Evolutionary conservation across 1,284 basidiomycete genomes (phyloP).

Genomic region (Violaceomyces palustris): DNA sequence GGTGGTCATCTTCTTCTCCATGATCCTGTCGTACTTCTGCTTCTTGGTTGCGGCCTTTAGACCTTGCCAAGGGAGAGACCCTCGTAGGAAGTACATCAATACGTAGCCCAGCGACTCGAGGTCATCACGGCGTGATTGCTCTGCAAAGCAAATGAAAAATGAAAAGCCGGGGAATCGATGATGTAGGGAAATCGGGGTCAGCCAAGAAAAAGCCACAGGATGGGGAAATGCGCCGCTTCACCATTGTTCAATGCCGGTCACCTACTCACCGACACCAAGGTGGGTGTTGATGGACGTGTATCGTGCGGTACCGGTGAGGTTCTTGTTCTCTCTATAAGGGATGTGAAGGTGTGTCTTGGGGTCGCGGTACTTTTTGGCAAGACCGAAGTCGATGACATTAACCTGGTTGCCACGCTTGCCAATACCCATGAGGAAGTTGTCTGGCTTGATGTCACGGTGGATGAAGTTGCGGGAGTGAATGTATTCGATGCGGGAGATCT

Average conservation of each 20-base stretch:
- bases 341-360: conserved; percentile 99
- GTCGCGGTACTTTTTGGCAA: conserved; percentile 99
- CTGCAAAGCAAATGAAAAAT: no score
- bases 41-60: conserved; percentile 53
- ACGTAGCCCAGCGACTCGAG: conserved; percentile 52
- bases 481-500: conserved; percentile 99
- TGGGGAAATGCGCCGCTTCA: no score
- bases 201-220: no score
- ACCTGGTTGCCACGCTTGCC: conserved; percentile 99
- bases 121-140: conserved; percentile 52
- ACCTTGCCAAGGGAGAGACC: conserved; percentile 52
- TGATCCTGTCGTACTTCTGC: conserved; percentile 54
- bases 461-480: conserved; percentile 99
- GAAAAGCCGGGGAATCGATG: not conserved
- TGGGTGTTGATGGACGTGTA: conserved; percentile 99
- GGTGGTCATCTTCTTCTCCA: conserved; percentile 54
- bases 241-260: no score
- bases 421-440: conserved; percentile 99
- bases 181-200: not conserved
- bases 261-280: conserved; percentile 73
- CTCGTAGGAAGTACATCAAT: conserved; percentile 53
- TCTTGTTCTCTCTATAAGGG: conserved; percentile 99
- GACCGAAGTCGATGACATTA: conserved; percentile 98
- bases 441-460: conserved; percentile 97
- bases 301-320: conserved; percentile 93